A percentile compares a stretch with the other conserved stretches of the same genome.
Conservation (phyloP, 2,329 filamentous ascomycete genomes). For the Hypoxylon sp. region DNA sequence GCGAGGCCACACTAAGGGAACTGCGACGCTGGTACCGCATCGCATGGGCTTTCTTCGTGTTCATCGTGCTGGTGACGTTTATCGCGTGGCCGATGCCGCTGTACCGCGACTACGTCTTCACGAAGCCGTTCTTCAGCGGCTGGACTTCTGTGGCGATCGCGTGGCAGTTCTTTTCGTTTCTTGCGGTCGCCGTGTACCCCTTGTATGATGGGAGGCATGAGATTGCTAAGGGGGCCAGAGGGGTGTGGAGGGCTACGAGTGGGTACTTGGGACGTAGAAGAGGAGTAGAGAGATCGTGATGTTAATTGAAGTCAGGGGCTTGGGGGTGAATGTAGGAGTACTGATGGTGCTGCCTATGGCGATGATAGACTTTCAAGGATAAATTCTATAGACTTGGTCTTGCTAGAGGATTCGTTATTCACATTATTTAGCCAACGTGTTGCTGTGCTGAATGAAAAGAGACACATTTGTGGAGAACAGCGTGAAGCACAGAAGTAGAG, state of each 20-base stretch:
- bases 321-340: no score
- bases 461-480: not conserved
- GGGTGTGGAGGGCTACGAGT: constrained; percentile 37
- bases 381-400: not conserved
- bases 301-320: not conserved
- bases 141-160: constrained; percentile 63
- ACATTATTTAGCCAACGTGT: no score
- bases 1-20: constrained; percentile 54
- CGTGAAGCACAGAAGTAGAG: not conserved
- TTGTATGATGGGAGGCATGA: constrained; percentile 63
- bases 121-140: constrained; percentile 61
- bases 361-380: not conserved
- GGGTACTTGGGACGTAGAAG: constrained; percentile 1
- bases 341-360: not conserved
- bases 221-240: constrained; percentile 52
- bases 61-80: constrained; percentile 62
- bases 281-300: not conserved
- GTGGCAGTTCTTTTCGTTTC: constrained; percentile 65
- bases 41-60: constrained; percentile 59
- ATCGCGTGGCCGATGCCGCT: constrained; percentile 66
- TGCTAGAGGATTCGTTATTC: not conserved
- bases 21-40: constrained; percentile 58
- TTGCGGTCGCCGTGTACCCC: constrained; percentile 63
- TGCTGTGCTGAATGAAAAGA: no score
- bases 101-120: constrained; percentile 66